Base-by-base conservation (phyloP, 306 rosid species). In the Urtica urens region DNA sequence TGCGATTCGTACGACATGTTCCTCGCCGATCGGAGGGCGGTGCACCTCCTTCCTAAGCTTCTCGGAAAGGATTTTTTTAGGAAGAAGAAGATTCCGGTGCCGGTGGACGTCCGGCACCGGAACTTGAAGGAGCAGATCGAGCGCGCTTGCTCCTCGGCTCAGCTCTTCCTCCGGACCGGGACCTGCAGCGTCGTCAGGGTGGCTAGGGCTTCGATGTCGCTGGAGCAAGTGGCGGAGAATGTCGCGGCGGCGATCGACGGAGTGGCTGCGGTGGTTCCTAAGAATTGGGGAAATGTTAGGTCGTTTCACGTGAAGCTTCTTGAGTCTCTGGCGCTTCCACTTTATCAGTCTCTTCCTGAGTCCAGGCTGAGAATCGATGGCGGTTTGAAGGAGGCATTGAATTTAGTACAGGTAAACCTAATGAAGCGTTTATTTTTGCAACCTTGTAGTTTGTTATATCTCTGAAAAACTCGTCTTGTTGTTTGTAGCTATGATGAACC, bases 71-170 rank as follows among this genome's bases (percentile, higher is more conserved):
- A 70, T 0, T 90, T 90, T 23, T 84, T 63, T 39, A 81, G 81
- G 82, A 90, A 74, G 73, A 68, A 71, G 74, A 90, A 77, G 78
- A 26, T 84, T 46, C 97, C 94, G 2, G 84, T 90, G 66, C 81
- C 83, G 3, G 33, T 90, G 57, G 75, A 90, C 43, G 44, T 90
- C 78, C 60, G 27, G 59, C 79, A 78, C 67, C 66, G 41, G 31
- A 81, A 81, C 51, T 90, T 93, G 95, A 78, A 73, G 59, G 93
- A 81, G 68, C 88, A 86, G 75, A 59, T 86, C 30, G 80, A 81
- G 31, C 71, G 7, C 57, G 72, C 64, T 0, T 71, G 78, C 10
- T 45, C 67, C 1, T 77, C 87, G 2, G 87, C 76, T 0, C 9
- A 73, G 72, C 45, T 90, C 53, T 77, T 46, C 7, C 15, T 90